These are phyloP conservation scores for Claviceps spartinae DNA, from an alignment of 2,329 filamentous ascomycete genomes.

Conservation along the genomic window DNA sequence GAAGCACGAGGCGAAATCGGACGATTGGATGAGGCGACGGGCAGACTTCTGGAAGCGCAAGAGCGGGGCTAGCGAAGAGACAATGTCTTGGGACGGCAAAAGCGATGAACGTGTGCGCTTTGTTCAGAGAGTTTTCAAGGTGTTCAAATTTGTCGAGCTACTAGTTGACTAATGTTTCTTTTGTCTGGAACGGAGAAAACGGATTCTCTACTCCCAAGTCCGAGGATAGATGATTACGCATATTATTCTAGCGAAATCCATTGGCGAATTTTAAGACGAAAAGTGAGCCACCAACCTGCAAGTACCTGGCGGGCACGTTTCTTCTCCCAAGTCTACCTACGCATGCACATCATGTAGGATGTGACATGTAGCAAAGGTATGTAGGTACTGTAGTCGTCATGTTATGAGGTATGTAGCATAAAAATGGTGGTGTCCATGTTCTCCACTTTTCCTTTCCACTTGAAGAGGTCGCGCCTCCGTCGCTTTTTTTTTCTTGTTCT, in stretches of 20 bases:
- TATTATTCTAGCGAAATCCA: constrained; percentile 1
- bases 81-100: background rate
- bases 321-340: no score
- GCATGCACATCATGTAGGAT: no score
- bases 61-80: background rate
- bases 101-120: constrained; percentile 4
- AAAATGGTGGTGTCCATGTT: background rate
- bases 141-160: background rate
- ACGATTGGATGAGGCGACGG: background rate
- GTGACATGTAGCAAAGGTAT: background rate
- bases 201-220: background rate
- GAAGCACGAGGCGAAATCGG: background rate
- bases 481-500: background rate
- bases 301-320: background rate
- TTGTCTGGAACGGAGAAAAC: constrained; percentile 11
- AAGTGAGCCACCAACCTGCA: background rate
- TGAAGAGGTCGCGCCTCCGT: background rate
- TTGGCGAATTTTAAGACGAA: background rate
- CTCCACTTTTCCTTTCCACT: background rate
- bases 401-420: no score
- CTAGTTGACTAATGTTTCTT: background rate
- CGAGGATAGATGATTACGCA: background rate
- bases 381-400: background rate
- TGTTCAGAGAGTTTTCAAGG: constrained; percentile 3
- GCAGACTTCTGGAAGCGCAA: background rate